phyloP scores from a whole-genome alignment of 139 green algal genomes.

The Chlamydomonas schloesseri region DNA sequence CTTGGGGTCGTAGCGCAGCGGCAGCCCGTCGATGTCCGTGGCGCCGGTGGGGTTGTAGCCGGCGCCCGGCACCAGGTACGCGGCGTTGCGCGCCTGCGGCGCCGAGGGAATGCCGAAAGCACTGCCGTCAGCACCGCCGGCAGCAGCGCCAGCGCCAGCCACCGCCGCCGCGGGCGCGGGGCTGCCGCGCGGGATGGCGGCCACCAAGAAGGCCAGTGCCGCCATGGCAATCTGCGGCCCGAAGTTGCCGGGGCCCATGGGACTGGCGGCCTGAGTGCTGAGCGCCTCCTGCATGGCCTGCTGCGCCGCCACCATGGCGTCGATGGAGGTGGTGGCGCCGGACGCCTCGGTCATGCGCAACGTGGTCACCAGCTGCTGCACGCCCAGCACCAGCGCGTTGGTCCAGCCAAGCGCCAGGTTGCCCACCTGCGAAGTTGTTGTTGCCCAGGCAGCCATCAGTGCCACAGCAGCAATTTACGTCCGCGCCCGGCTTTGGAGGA shows the following conservation, averaged over 20 bases:
- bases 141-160: too few relatives aligned
- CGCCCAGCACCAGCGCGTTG: slow-evolving; percentile 61
- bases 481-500: too few relatives aligned
- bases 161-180: background rate
- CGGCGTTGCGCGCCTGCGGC: background rate
- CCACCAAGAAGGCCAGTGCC: slow-evolving; percentile 51
- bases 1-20: slow-evolving; percentile 54
- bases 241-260: background rate
- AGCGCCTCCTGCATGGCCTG: slow-evolving; percentile 47
- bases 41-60: background rate
- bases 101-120: slow-evolving; percentile 10
- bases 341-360: background rate
- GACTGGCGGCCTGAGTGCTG: background rate
- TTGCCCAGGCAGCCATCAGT: too few relatives aligned
- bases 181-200: slow-evolving; percentile 36
- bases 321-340: slow-evolving; percentile 12
- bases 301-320: slow-evolving; percentile 57
- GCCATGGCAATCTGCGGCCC: slow-evolving; percentile 40
- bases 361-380: slow-evolving; percentile 61
- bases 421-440: background rate
- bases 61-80: background rate
- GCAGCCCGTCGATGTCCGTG: slow-evolving; percentile 18
- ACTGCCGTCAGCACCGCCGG: background rate
- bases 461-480: too few relatives aligned
- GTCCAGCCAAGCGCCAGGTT: slow-evolving; percentile 31